Evolutionary conservation across 2,329 filamentous ascomycete species (phyloP), one percentile per base, ranked within the genome.

Genomic region (Talaromyces piceae): DNA sequence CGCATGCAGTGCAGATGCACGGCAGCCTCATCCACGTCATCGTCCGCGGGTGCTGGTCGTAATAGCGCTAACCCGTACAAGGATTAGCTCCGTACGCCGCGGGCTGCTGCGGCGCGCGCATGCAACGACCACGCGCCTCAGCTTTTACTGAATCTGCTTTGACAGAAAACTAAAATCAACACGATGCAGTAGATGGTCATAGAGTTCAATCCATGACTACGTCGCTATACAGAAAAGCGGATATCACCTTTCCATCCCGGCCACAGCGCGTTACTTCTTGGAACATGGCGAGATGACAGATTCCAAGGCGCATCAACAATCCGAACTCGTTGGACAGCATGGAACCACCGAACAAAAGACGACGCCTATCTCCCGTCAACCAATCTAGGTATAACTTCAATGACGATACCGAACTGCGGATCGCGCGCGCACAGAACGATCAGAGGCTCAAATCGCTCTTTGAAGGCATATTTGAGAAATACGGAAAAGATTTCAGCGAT

Each of bases 391-490:
- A 1, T 46, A 16, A 28, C 20, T 25, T 46, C 2, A 11, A 46
- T 9, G 57, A 59, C 37, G 73, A 77, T 47, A 75, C 77, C 54
- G 77, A 82, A 50, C 71, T 89, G 13, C 75, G 82, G 43, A 73
- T 79, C 54, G 82, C 79, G 45, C 79, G 86, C 57, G 78, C 80
- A 46, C 77, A 78, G 50, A 87, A 89, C 52, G 83, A 88, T 55
- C 73, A 77, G 56, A 83, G 82, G 53, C 78, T 95, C 37, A 91
- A 93, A 66, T 84, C 82, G n/a, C 83, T 83, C 4, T 93, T 95
- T 65, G 90, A 95, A 63, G 75, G 81, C 51, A 95, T 97, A 50
- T 95, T 95, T 64, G 81, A 86, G 54, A 96, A 95, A 67, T 96
- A 95, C 66, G 83, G 79, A 49, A 83, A 78, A 57, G 87, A 96